Base-by-base conservation (phyloP, 2,329 filamentous ascomycete genomes). In the Dactylonectria macrodidyma region DNA sequence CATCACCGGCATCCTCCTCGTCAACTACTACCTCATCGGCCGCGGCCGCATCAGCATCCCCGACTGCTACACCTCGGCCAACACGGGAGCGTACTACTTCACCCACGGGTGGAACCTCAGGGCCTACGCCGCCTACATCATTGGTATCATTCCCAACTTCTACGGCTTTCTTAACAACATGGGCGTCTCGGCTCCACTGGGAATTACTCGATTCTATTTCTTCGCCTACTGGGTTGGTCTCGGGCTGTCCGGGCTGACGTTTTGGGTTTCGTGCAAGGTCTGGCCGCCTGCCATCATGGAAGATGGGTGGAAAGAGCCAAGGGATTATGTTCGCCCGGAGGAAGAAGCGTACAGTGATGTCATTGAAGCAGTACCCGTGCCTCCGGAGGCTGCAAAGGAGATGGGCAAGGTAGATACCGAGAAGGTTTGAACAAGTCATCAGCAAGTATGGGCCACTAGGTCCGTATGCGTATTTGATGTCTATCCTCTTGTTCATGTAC, bases 1-100 rank as follows among this genome's bases (percentile, higher is more conserved):
- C 5, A 84, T 85, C 47, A 79, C 81, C 0, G 84, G 83, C 5
- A 77, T 85, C 2, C 62, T 85, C 7, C 74, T 84, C 3, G 80
- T 78, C 64, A 78, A 85, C 64, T 85, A 85, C 73, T 84, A 81
- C 62, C 57, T 84, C 19, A 76, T 85, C 6, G n/a, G 38, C 9
- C 57, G 58, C 1, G 64, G 64, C 16, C 52, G 38, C 7, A 48
- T 62, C 10, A 19, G 62, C 14, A 58, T 66, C 5, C 41, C 44
- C 11, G 58, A 66, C 52, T 62, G 58, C 24, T 66, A 34, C 38
- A 58, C 59, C 2, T 33, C 58, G 1, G 50, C 51, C 2, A 58
- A 56, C 16, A 57, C 64, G 10, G 64, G 64, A 9, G 33, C 36
- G 6, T 66, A 66, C 38, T 56, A 66, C 38, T 66, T 58, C 11